Evolutionary conservation across 2,329 filamentous ascomycete genomes (phyloP).

Genomic region (Monilinia fructicola): DNA sequence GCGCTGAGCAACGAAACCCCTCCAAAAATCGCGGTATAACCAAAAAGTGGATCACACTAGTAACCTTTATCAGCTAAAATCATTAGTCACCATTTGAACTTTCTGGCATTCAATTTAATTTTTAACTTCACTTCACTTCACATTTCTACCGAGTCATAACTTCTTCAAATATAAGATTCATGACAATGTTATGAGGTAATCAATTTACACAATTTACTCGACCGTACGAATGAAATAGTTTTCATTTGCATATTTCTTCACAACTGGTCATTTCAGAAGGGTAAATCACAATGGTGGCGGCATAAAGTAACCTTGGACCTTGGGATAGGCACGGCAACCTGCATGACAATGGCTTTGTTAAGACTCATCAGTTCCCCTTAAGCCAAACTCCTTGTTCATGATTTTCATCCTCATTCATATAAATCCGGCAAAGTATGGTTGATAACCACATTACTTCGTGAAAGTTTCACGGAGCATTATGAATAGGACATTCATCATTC

Average conservation of each 20-base stretch:
- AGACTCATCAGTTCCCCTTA: not conserved
- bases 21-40: slow-evolving; percentile 7
- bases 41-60: not conserved
- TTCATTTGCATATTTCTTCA: not conserved
- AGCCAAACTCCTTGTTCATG: slow-evolving; percentile 13
- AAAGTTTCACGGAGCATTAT: slow-evolving; percentile 10
- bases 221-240: not conserved
- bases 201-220: not conserved
- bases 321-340: slow-evolving; percentile 20
- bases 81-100: not conserved
- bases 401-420: not conserved
- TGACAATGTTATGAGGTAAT: not conserved
- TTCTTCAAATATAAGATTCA: not conserved
- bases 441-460: not conserved
- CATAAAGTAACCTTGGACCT: slow-evolving; percentile 1
- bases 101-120: not conserved
- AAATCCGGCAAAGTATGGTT: not conserved
- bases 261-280: not conserved
- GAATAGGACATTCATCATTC: slow-evolving; percentile 5
- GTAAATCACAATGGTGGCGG: slow-evolving; percentile 1
- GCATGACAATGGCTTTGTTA: slow-evolving; percentile 29
- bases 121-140: not conserved
- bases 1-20: slow-evolving; percentile 10
- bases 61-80: not conserved
- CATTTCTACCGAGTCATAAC: not conserved